Base-by-base conservation (phyloP, 208 protist genomes). In the Sergeia podlipaevii region DNA sequence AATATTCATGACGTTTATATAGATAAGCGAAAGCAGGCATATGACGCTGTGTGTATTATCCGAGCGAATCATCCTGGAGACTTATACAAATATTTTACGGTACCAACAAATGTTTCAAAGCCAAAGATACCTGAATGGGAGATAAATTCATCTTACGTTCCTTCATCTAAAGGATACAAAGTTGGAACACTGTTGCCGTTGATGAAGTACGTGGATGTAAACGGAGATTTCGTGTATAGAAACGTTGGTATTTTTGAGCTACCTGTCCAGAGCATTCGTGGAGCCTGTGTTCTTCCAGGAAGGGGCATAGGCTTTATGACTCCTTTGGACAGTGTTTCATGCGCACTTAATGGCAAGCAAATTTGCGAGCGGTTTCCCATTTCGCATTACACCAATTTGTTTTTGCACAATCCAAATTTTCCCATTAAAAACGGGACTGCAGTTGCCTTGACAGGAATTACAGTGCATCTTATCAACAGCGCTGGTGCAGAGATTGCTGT, bases 51-150 rank as follows among this genome's bases (percentile, higher is more conserved):
- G 7, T 93, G 85, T 55, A 60, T 93, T 32, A 57, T 88, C 36
- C 61, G 76, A 13, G 52, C 65, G 2, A 93, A 93, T 65, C 68
- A 81, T 30, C 72, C 74, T n/a, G 48, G 58, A 11, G 69, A 74
- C 29, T 36, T 89, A 7, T 85, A 77, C 59, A 60, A 52, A 20
- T 93, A 85, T 68, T 89, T 89, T 66, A 57, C 28, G 17, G 63
- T 93, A 4, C 80, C 85, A 20, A 80, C 67, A 11, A 48, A 10
- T 32, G 53, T 86, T 37, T 23, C 51, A 8, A 65, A 79, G 29
- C 77, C 74, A 34, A 23, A n/a, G n/a, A n/a, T n/a, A n/a, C n/a
- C n/a, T n/a, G 7, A 32, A 6, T 26, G 26, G 8, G 0, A 13
- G 17, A 23, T 33, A 28, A 23, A 13, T 15, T 23, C 42, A 20